Conservation (phyloP, 116 monocot species). For the Papilionanthe hybrid region DNA sequence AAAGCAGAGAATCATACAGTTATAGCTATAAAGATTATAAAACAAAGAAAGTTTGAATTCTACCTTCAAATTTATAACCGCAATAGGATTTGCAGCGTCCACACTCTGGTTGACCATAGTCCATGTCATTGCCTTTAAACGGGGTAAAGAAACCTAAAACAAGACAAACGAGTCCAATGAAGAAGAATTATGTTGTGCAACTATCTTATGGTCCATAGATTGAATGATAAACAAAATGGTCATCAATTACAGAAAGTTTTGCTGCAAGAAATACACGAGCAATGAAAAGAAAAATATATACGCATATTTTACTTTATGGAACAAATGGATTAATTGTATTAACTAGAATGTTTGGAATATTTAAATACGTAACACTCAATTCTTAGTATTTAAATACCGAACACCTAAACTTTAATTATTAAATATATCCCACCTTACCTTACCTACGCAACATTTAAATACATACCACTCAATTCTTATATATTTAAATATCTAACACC, state of each 20-base stretch:
- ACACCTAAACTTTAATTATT: too few species aligned
- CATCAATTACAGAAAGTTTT: background rate
- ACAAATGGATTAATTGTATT: too few species aligned
- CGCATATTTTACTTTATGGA: background rate
- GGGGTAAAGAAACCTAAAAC: constrained; percentile 46
- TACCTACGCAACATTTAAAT: too few species aligned
- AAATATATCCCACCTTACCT: too few species aligned
- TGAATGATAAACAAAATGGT: constrained; percentile 5
- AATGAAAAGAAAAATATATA: background rate
- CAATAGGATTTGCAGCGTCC: constrained; percentile 27
- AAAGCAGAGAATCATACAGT: background rate
- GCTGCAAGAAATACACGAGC: background rate
- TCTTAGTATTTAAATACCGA: too few species aligned
- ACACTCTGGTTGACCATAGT: constrained; percentile 39
- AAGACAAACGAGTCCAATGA: background rate
- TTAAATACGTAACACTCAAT: too few species aligned
- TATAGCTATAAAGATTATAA: background rate
- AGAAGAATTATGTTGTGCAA: background rate
- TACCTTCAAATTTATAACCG: constrained; percentile 54
- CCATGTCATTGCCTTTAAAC: constrained; percentile 52
- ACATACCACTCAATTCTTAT: too few species aligned
- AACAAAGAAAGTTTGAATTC: background rate
- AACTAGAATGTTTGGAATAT: too few species aligned
- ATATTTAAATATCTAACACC: too few species aligned
- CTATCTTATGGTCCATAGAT: background rate